Conservation (phyloP, 345 rosid species). For the Alliaria petiolata region DNA sequence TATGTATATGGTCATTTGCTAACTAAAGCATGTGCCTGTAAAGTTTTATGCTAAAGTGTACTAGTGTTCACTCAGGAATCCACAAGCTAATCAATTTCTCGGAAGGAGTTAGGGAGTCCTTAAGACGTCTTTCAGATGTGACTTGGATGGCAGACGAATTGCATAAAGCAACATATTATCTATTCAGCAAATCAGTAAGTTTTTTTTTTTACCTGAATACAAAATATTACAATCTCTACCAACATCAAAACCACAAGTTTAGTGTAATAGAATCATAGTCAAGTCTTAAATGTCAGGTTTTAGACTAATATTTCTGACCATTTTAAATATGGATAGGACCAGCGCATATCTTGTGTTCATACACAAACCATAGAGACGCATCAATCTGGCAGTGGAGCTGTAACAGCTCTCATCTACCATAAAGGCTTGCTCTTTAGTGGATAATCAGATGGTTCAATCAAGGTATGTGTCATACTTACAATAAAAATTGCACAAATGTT, state of each 20-base stretch:
- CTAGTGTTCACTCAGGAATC: constrained; percentile 52
- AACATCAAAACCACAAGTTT: neutral
- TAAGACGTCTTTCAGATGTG: constrained; percentile 77
- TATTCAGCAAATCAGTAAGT: constrained; percentile 74
- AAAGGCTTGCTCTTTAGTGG: constrained; percentile 87
- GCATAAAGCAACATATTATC: constrained; percentile 77
- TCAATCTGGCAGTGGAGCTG: constrained; percentile 61
- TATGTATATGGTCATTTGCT: neutral
- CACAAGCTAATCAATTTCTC: constrained; percentile 74
- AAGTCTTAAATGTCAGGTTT: neutral
- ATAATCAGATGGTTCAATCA: constrained; percentile 77
- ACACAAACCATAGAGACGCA: constrained; percentile 78
- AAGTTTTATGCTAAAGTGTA: constrained; percentile 13
- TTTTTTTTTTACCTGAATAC: neutral
- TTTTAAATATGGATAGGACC: constrained; percentile 32
- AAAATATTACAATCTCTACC: neutral
- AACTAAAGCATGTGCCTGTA: neutral
- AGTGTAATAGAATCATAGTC: neutral
- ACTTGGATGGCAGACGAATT: constrained; percentile 97
- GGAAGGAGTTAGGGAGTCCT: constrained; percentile 81
- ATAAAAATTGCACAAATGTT: neutral
- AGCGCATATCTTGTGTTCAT: constrained; percentile 92
- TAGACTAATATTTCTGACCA: neutral
- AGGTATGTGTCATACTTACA: constrained; percentile 36
- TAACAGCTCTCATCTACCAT: constrained; percentile 79